Evolutionary conservation across 306 rosid species (phyloP).

Genomic region (Prunus mira): DNA sequence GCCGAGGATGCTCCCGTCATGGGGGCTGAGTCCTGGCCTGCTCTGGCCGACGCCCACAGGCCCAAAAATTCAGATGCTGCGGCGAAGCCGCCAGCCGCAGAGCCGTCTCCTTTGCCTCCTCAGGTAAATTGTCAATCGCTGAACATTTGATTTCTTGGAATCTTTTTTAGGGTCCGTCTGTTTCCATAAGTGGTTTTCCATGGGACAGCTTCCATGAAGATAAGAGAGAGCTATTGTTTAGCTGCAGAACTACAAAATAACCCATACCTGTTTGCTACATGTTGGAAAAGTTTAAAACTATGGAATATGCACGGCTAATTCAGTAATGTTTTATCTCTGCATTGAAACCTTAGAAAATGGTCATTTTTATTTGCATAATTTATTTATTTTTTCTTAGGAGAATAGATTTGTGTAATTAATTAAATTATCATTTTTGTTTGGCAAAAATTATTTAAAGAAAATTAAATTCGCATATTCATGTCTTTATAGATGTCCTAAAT

Average conservation of each 20-base stretch:
- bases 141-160: neutral
- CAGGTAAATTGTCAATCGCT: neutral
- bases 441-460: neutral
- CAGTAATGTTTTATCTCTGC: neutral
- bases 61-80: slow-evolving; percentile 47
- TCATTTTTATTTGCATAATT: no score
- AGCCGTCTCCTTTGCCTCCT: slow-evolving; percentile 5
- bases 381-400: neutral
- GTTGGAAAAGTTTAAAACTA: neutral
- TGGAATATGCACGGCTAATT: neutral
- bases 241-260: no score
- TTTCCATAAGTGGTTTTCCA: neutral
- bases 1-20: slow-evolving; percentile 52
- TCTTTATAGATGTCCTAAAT: no score
- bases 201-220: no score
- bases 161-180: neutral
- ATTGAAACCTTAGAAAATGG: no score
- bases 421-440: neutral
- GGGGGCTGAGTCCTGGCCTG: slow-evolving; percentile 84
- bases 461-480: no score
- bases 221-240: no score
- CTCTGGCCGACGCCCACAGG: slow-evolving; percentile 70
- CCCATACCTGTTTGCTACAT: neutral
- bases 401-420: neutral
- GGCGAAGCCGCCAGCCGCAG: slow-evolving; percentile 31